A percentile compares a stretch with the other conserved stretches of the same genome.
Evolutionary conservation across 2,329 filamentous ascomycete genomes (phyloP).

Genomic region (Microsporum audouinii): DNA sequence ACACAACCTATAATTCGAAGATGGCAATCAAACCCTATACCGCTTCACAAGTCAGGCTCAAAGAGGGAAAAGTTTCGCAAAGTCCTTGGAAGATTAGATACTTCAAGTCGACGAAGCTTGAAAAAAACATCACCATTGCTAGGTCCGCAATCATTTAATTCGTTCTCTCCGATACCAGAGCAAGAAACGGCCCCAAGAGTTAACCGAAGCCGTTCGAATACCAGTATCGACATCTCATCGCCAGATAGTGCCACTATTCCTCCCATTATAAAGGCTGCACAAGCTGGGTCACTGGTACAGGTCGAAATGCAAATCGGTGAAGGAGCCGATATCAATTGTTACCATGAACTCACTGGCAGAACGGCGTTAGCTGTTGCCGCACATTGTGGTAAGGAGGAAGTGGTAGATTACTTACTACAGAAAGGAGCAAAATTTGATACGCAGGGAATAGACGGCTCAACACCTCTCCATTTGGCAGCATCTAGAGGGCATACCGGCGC

Average conservation of each 20-base stretch:
- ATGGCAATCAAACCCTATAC: slow-evolving; percentile 1
- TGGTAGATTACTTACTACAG: slow-evolving; percentile 25
- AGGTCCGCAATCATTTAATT: not conserved
- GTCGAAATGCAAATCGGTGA: slow-evolving; percentile 25
- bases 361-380: slow-evolving; percentile 31
- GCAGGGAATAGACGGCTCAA: slow-evolving; percentile 21
- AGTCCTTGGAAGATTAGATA: slow-evolving; percentile 8
- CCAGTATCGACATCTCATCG: slow-evolving; percentile 28
- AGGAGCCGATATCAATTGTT: slow-evolving; percentile 23
- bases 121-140: not conserved
- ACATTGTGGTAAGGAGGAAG: slow-evolving; percentile 29
- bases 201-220: slow-evolving; percentile 14
- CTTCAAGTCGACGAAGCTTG: slow-evolving; percentile 4
- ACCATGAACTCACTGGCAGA: slow-evolving; percentile 23
- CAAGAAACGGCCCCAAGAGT: not conserved
- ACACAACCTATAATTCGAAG: not conserved
- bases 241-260: slow-evolving; percentile 22
- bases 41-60: slow-evolving; percentile 1
- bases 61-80: slow-evolving; percentile 7
- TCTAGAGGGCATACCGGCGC: slow-evolving; percentile 27
- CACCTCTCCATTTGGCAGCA: slow-evolving; percentile 29
- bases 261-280: slow-evolving; percentile 27
- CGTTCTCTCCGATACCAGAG: slow-evolving; percentile 4
- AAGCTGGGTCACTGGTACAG: slow-evolving; percentile 25
- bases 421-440: slow-evolving; percentile 23